Evolutionary conservation across 257 asterid genomes (phyloP), one percentile per base, ranked within the genome.

Genomic region (Asclepias syriaca): DNA sequence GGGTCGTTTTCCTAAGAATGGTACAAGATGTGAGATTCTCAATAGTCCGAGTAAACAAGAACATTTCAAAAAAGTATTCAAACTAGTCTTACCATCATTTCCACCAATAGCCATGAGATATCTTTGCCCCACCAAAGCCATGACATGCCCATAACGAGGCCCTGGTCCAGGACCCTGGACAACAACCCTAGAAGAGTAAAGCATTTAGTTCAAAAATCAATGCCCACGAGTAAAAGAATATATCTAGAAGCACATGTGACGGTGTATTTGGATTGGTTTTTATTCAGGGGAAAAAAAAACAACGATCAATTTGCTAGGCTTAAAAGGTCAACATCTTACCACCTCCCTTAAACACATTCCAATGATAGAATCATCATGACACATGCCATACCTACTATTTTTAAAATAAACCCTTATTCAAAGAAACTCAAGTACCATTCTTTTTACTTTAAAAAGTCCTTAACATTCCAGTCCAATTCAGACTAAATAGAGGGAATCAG

Each of bases 91-190:
- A 95, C 99, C 99, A 89, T 95, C 99, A 92, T 95, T 95, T 83
- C 99, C 98, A 70, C 99, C 99, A 72, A 95, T 95, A 66, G 99
- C 95, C 99, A 95, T 95, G 74, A 95, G 96, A 86, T 92, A 95
- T 75, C 99, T 81, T 84, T 95, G 99, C 66, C 99, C 99, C 67
- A 95, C 99, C 85, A 95, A 85, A 72, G 99, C 98, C 98, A 95
- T 95, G 78, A 95, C 99, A 81, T 95, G 99, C 66, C 99, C 99
- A 81, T 92, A 92, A 74, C 98, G 96, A 8, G 99, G 94, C 69
- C 99, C 99, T 48, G 98, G 99, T 70, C 99, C 99, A 66, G 96
- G 98, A 63, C 99, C 99, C 81, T 92, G 97, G 77, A 95, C 99
- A 64, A 92, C 98, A 82, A 95, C 99, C 92, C 98, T 92, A 34